Evolutionary conservation across 495 filamentous ascomycete species (phyloP), one percentile per base, ranked within the genome.

Genomic region (Neurospora hispaniola): DNA sequence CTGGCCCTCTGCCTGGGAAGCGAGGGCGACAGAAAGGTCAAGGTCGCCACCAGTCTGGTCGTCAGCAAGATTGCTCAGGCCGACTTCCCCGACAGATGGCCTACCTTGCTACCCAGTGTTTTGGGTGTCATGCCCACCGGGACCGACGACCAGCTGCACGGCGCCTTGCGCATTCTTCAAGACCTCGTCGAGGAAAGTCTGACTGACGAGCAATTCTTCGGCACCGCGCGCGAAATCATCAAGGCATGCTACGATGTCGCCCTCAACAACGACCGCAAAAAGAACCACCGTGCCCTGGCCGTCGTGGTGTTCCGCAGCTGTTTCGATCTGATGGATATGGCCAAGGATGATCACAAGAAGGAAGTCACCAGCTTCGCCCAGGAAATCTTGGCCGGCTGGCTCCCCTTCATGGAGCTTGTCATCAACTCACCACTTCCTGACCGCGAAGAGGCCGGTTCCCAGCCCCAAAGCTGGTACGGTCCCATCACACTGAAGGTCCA

Each of bases 11-110:
- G 92, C 43, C 91, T 94, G n/a, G 88, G 87, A 72, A 84, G 83
- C 8, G 89, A 92, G 69, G 89, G 90, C 6, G 91, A 97, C 77
- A 88, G 93, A 75, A 97, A 94, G 80, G 88, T 98, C 73, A 93
- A 95, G 81, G 86, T 88, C 31, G 90, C 91, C 7, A 93, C 96
- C 38, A 95, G 86, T 79, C 92, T 90, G 78, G 93, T 92, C n/a
- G 93, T 98, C 71, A 94, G 93, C 85, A 98, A 98, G 84, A 97
- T 99, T 75, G 96, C 96, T 70, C 91, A 89, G 72, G 88, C 89
- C 77, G 96, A 99, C 83, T 99, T 95, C 79, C 96, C 96, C 23
- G 93, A 97, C 68, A 88, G 94, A 79, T 99, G 96, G 96, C 93
- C 93, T 2, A 88, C 88, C 70, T 87, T 99, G 10, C 88, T 99